Evolutionary conservation across 179 eudicot species (phyloP), one percentile per base, ranked within the genome.

Genomic region (Dionaea muscipula): DNA sequence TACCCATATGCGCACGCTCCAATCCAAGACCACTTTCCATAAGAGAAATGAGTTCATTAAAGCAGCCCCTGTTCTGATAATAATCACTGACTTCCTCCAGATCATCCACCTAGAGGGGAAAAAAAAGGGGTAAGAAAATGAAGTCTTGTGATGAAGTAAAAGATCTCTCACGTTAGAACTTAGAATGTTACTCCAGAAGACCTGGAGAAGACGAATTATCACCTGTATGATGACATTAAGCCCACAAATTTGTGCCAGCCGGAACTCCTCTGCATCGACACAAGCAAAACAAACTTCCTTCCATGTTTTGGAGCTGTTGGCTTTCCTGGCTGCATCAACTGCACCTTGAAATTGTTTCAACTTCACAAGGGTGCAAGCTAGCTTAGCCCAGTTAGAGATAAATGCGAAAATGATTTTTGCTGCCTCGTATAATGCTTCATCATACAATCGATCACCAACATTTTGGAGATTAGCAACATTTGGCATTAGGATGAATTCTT

Each of bases 241-340:
- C 45, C 80, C 80, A 72, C 80, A 75, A 18, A 75, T 75, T 49
- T 75, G 80, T 65, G 80, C 80, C 68, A 75, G 26, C 12, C 80
- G 77, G 49, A 75, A 75, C 62, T 75, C 80, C 54, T 72, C 80
- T 9, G 75, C 77, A 59, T 75, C 80, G 48, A 75, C 80, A 68
- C 80, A 75, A 53, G 80, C 80, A 68, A 75, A 75, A 58, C 80
- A 75, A 51, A 75, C 80, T 65, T 75, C 77, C 60, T 75, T 75
- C 80, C 80, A 75, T 22, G 80, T 75, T 57, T 72, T 75, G 47
- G 80, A 55, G 28, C 80, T 75, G 72, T 72, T 75, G 17, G 80
- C 80, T 51, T 75, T 75, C 57, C 77, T 70, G 54, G 80, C 80
- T 49, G 80, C 80, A 66, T 75, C 80, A 21, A 75, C 80, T 31